Conservation (phyloP, 2,329 filamentous ascomycete species). For the Penicillium digitatum region DNA sequence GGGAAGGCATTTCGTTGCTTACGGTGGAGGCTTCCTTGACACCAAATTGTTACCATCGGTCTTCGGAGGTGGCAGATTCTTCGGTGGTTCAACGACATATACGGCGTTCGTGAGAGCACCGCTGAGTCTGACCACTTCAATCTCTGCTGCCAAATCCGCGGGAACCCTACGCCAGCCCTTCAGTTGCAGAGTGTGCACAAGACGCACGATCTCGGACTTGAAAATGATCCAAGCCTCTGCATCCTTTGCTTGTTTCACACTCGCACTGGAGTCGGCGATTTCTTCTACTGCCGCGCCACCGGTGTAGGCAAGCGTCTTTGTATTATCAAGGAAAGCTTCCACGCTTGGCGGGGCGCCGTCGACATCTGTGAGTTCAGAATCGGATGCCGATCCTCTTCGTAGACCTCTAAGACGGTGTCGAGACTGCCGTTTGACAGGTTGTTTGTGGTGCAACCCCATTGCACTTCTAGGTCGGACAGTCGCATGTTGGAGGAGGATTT, state of each 20-base stretch:
- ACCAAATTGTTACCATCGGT: slow-evolving; percentile 38
- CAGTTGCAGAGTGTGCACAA: slow-evolving; percentile 81
- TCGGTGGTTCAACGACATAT: slow-evolving; percentile 84
- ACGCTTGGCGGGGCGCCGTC: slow-evolving; percentile 79
- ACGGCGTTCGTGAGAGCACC: slow-evolving; percentile 95
- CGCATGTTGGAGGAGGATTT: slow-evolving; percentile 54
- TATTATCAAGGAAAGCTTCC: slow-evolving; percentile 81
- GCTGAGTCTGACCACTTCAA: slow-evolving; percentile 55
- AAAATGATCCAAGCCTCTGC: slow-evolving; percentile 76
- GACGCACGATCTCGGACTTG: slow-evolving; percentile 85
- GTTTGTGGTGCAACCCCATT: slow-evolving; percentile 12
- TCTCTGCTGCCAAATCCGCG: slow-evolving; percentile 41
- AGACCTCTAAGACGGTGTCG: slow-evolving; percentile 39
- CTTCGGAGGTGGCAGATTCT: slow-evolving; percentile 51
- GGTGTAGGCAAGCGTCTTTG: slow-evolving; percentile 75
- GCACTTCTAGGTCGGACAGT: slow-evolving; percentile 29
- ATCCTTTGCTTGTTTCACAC: slow-evolving; percentile 60
- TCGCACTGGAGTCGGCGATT: slow-evolving; percentile 40
- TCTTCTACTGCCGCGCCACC: slow-evolving; percentile 49
- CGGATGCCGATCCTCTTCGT: slow-evolving; percentile 60
- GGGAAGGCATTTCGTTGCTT: slow-evolving; percentile 29
- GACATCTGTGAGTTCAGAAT: slow-evolving; percentile 80
- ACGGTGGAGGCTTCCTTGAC: slow-evolving; percentile 51
- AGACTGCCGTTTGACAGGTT: slow-evolving; percentile 21
- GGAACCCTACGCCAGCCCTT: slow-evolving; percentile 89